Percentiles rank a stretch among this genome's conserved stretches.
Conservation (phyloP, 2,329 filamentous ascomycete genomes). For the Fusarium pilosicola region DNA sequence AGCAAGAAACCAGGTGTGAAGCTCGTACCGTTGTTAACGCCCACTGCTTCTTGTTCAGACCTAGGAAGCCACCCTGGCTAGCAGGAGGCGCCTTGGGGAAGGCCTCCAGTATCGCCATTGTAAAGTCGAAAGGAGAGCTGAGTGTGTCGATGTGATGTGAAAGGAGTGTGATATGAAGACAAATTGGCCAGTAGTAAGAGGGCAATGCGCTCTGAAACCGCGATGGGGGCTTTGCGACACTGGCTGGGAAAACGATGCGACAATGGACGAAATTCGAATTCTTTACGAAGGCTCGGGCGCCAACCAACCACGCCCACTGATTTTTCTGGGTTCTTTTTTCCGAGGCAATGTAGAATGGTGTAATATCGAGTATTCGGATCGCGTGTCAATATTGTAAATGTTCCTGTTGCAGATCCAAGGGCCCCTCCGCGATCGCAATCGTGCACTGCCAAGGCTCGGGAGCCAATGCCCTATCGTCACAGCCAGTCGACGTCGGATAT, state of each 20-base stretch:
- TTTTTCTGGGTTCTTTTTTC: background rate
- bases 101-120: constrained; percentile 40
- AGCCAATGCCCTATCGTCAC: constrained; percentile 30
- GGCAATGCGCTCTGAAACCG: constrained; percentile 20
- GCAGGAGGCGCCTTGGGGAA: constrained; percentile 11
- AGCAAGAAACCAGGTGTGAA: background rate
- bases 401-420: background rate
- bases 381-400: background rate
- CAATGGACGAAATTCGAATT: constrained; percentile 2
- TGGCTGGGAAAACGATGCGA: constrained; percentile 30
- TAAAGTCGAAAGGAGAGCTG: background rate
- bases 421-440: constrained; percentile 38
- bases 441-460: constrained; percentile 40
- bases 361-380: background rate
- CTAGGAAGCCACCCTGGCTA: constrained; percentile 32
- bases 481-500: constrained; percentile 12
- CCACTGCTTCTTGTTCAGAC: constrained; percentile 43
- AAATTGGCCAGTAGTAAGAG: background rate
- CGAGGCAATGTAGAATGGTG: background rate
- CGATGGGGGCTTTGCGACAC: constrained; percentile 27
- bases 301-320: background rate
- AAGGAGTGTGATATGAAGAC: constrained; percentile 8
- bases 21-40: constrained; percentile 35
- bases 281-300: background rate
- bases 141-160: background rate